Conservation (phyloP, 768 basidiomycete genomes). For the Panaeolus papilionaceus region DNA sequence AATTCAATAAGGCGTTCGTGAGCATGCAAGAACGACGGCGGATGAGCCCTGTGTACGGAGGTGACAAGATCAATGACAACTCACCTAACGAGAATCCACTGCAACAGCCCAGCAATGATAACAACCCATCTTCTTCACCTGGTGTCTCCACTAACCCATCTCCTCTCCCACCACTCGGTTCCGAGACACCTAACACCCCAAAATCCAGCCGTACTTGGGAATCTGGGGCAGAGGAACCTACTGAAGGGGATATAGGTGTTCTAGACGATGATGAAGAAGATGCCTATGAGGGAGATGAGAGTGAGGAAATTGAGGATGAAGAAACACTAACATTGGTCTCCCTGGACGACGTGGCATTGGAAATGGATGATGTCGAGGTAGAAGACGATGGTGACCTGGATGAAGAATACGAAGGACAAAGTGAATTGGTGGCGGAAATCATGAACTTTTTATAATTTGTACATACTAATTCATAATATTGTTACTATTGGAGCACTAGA, state of each 20-base stretch:
- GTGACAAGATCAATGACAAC: neutral
- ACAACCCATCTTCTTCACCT: too few relatives aligned
- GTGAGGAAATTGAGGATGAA: neutral
- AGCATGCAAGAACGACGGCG: slow-evolving; percentile 15
- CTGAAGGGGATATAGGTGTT: too few relatives aligned
- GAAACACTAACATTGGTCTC: neutral
- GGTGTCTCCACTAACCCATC: neutral
- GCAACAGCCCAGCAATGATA: too few relatives aligned
- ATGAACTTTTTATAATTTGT: too few relatives aligned
- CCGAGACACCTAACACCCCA: too few relatives aligned
- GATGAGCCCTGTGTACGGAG: slow-evolving; percentile 13
- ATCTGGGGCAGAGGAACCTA: neutral
- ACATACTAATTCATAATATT: too few relatives aligned
- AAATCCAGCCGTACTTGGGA: too few relatives aligned
- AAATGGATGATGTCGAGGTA: neutral
- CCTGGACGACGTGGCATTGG: neutral
- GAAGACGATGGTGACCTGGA: too few relatives aligned
- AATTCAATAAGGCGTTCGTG: slow-evolving; percentile 15
- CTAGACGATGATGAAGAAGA: too few relatives aligned
- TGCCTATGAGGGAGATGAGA: neutral
- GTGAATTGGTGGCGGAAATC: neutral
- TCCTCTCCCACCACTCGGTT: too few relatives aligned
- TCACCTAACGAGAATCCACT: neutral
- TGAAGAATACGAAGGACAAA: neutral
- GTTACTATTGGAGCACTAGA: too few relatives aligned